A percentile compares a stretch with the other conserved stretches of the same genome.
These are phyloP conservation scores for Phytopythium chamaehyphon DNA, from an alignment of 352 stramenopile genomes.

Conservation along the genomic window DNA sequence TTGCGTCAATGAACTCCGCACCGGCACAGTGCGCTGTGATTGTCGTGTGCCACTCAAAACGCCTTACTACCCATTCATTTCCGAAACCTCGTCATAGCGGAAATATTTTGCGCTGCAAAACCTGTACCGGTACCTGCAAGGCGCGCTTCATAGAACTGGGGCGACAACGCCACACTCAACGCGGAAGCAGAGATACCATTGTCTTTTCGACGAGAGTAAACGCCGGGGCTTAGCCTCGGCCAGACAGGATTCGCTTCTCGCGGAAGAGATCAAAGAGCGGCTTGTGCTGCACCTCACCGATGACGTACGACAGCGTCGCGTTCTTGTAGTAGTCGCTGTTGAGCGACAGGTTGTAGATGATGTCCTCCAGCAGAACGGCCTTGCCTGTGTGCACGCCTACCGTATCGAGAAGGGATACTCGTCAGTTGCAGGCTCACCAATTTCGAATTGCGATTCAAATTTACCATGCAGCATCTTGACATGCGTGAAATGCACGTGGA, in stretches of 20 bases:
- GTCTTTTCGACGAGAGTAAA: no score
- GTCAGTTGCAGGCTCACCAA: no score
- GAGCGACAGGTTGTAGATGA: slow-evolving; percentile 74
- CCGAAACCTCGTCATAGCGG: no score
- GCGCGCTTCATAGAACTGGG: no score
- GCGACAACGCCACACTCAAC: no score
- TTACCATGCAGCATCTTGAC: slow-evolving; percentile 76
- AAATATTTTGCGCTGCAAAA: no score
- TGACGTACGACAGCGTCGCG: slow-evolving; percentile 65
- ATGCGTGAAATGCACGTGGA: slow-evolving; percentile 86
- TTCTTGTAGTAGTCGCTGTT: slow-evolving; percentile 68
- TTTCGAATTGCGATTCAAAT: background rate
- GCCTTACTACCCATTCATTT: no score
- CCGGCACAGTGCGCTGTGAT: no score
- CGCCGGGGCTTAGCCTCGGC: slow-evolving; percentile 10
- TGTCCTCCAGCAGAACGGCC: slow-evolving; percentile 78
- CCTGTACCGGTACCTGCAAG: no score
- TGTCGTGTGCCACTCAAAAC: no score
- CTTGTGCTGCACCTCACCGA: slow-evolving; percentile 83
- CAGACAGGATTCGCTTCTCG: slow-evolving; percentile 44
- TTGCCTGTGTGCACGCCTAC: slow-evolving; percentile 73
- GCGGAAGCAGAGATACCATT: no score
- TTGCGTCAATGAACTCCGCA: no score
- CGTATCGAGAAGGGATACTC: background rate
- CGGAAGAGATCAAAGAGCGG: slow-evolving; percentile 60